Conservation (phyloP, 345 rosid genomes). For the Linum trigynum region DNA sequence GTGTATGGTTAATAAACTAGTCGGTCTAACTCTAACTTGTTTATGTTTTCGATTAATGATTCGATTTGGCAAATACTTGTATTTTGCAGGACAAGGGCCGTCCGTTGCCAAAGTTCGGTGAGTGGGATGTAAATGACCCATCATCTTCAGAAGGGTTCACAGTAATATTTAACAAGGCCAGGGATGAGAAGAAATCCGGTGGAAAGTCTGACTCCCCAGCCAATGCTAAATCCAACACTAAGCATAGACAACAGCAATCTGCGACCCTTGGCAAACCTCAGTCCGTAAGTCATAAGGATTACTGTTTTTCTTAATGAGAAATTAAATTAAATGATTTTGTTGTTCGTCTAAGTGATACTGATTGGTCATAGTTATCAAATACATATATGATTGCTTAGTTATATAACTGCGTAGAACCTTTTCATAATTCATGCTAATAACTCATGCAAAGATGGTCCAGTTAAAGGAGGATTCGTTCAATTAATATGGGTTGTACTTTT, state of each 20-base stretch:
- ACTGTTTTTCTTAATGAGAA: neutral
- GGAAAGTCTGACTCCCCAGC: conserved; percentile 13
- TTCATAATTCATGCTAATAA: too few relatives aligned
- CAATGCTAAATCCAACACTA: neutral
- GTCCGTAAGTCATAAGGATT: neutral
- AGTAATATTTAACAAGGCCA: conserved; percentile 25
- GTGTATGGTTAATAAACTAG: too few relatives aligned
- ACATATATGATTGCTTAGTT: too few relatives aligned
- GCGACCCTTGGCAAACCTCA: neutral
- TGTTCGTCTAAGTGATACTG: too few relatives aligned
- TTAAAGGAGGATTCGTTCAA: too few relatives aligned
- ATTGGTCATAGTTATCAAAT: too few relatives aligned
- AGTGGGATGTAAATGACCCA: conserved; percentile 28
- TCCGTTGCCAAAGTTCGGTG: conserved; percentile 29
- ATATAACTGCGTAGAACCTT: too few relatives aligned
- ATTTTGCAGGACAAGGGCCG: conserved; percentile 17
- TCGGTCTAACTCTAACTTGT: too few relatives aligned
- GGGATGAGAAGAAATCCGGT: conserved; percentile 23
- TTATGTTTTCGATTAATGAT: too few relatives aligned
- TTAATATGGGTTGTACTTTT: too few relatives aligned
- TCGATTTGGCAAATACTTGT: neutral
- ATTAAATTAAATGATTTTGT: too few relatives aligned
- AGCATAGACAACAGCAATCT: neutral
- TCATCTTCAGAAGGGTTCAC: conserved; percentile 27
- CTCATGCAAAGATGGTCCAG: too few relatives aligned